Base-by-base conservation (phyloP, 1,139 yeast species). In the Dujonia santamariae region DNA sequence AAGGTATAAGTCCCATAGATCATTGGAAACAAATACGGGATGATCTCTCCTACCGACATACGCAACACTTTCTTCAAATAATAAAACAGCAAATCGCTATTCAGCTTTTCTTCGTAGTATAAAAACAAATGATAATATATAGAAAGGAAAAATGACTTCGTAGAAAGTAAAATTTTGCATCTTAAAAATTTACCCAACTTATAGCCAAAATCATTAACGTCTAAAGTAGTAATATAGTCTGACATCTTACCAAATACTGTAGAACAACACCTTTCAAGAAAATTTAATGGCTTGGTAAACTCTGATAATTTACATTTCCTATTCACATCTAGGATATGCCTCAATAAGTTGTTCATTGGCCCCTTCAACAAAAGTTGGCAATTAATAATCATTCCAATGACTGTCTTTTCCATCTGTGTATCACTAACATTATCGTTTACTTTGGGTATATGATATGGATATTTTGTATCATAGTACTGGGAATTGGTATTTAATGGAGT, bases 391-490 rank as follows among this genome's bases (percentile, higher is more conserved):
- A 32, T 28, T 7, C 14, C 20, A 5, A 26, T 9, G 7, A 28
- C 57, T 21, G 44, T 39, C 34, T 53, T 52, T 37, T 68, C 74
- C 42, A 57, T 43, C 4, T 49, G 50, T 4, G 43, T 23, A 40
- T 67, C 58, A 3, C 27, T 30, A 9, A 59, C 46, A 36, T 65
- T 66, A 30, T 58, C 63, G 40, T 56, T 47, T 6, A 29, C 20
- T 9, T 40, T 45, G 11, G 38, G 37, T 12, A 39, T 46, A 12
- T 38, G 36, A 28, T 41, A 47, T 0, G 78, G 75, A 2, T 61
- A 32, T 37, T 56, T 43, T 0, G 75, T 62, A 40, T 70, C 74
- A 38, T 43, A 62, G 33, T 54, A 54, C 13, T 54, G 57, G 0
- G 48, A 50, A 38, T 51, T 51, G 7, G 63, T 53, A 20, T 54